Conservation (phyloP, 1,139 yeast genomes). For the Nakaseomyces sp. region DNA sequence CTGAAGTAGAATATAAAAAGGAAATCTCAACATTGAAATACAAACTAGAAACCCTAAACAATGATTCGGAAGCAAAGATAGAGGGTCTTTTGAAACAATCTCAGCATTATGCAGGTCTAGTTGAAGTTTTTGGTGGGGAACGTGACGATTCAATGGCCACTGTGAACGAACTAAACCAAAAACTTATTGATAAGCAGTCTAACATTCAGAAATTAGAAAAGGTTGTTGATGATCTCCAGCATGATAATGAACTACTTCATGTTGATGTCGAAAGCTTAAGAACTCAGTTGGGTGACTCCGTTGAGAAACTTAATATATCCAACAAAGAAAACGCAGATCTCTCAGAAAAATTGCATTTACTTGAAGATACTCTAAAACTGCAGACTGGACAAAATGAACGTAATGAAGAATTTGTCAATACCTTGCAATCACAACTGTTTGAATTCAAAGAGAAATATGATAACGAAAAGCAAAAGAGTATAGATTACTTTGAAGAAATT, state of each 20-base stretch:
- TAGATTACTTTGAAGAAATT: constrained; percentile 33
- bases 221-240: constrained; percentile 21
- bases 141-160: constrained; percentile 39
- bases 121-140: constrained; percentile 41
- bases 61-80: constrained; percentile 45
- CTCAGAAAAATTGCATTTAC: constrained; percentile 23
- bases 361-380: constrained; percentile 29
- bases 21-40: constrained; percentile 54
- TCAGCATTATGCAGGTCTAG: constrained; percentile 39
- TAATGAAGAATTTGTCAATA: constrained; percentile 33
- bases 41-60: constrained; percentile 50
- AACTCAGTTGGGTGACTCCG: constrained; percentile 38
- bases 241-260: constrained; percentile 43
- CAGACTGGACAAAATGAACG: constrained; percentile 29
- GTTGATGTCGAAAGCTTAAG: constrained; percentile 43
- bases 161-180: constrained; percentile 36
- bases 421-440: constrained; percentile 29
- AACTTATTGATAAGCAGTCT: constrained; percentile 34
- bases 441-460: constrained; percentile 24
- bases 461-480: constrained; percentile 33
- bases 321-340: constrained; percentile 38
- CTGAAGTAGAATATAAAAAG: constrained; percentile 57
- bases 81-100: constrained; percentile 44
- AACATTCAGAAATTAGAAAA: constrained; percentile 41
- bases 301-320: constrained; percentile 40